Base-by-base conservation (phyloP, 495 filamentous ascomycete species). In the Penicillium cataractarum region DNA sequence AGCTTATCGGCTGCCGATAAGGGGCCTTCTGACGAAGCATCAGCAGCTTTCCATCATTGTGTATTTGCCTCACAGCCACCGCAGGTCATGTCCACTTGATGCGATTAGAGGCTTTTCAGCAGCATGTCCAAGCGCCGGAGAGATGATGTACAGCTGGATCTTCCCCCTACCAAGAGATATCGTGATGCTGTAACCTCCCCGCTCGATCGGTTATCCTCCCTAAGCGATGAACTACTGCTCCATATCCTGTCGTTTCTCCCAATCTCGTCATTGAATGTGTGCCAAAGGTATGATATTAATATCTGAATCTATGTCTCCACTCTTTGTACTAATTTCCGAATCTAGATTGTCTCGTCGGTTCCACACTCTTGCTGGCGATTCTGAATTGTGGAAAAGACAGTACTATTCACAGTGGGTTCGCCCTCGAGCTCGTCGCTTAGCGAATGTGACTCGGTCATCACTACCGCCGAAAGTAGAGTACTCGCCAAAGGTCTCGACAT, bases 341-440 rank as follows among this genome's bases (percentile, higher is more conserved):
- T 58, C 4, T 58, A 92, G 89, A 50, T 75, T 96, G 27, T 97
- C 92, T n/a, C 87, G 77, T 48, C 90, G 87, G 42, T 91, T 97
- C 68, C 82, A 88, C 66, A 77, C 75, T n/a, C 80, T 99, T 15
- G 83, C 91, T 19, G 83, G 82, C 61, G 95, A 99, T 76, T 89
- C 89, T 12, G 92, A 97, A 71, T 77, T 99, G 52, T 99, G 95
- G 95, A 97, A 94, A 76, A 82, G 84, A 9, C 82, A 90, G 33
- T 99, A 96, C 77, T 97, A 97, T 78, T 83, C 86, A 33, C 87
- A 89, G 63, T 99, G 97, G 76, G 93, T 99, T 10, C 84, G 89
- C 53, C 94, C 93, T 52, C 85, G 92, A 71, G 90, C 90, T 40
- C 84, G 87, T 59, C 86, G 90, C 48, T 86, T 97, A 55, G 90